phyloP scores from a whole-genome alignment of 164 flowering plant genomes.

The grape (Vitis vinifera) region ASM3070453v1 NC_081818.1:3531501-3532000 shows the following conservation, averaged over 20 bases:
- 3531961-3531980: no score
- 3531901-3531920: no score
- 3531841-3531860: background rate
- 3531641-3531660: no score
- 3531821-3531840: background rate
- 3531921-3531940: no score
- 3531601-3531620: no score
- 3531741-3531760: slow-evolving; percentile 71
- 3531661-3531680: slow-evolving; percentile 53
- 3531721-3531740: slow-evolving; percentile 53
- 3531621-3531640: no score
- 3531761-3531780: slow-evolving; percentile 63
- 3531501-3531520: slow-evolving; percentile 43
- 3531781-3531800: slow-evolving; percentile 34
- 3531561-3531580: slow-evolving; percentile 48
- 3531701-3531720: slow-evolving; percentile 80
- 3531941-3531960: no score
- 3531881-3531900: no score
- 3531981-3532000: no score
- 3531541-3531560: slow-evolving; percentile 54
- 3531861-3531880: no score
- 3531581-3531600: background rate
- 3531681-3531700: slow-evolving; percentile 57
- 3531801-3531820: slow-evolving; percentile 11
- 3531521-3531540: slow-evolving; percentile 71